These are phyloP conservation scores for Calonectria pauciramosa DNA, from an alignment of 2,329 filamentous ascomycete genomes.

Conservation along the genomic window DNA sequence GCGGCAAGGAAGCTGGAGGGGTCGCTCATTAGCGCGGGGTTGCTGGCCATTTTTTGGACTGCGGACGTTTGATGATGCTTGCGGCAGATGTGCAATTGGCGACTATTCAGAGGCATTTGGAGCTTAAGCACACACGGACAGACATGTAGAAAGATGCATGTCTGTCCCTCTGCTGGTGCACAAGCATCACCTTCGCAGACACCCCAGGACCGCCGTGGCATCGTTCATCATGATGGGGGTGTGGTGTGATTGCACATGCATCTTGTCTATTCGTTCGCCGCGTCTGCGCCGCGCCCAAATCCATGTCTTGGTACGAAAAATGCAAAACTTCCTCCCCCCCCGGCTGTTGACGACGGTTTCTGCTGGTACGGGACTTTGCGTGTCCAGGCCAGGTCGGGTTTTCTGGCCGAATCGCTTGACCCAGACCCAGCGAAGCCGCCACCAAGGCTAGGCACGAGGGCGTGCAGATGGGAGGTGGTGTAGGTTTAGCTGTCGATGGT, in stretches of 20 bases:
- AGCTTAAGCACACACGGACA: not conserved
- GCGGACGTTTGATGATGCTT: not conserved
- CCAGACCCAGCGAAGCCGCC: not conserved
- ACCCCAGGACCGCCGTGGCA: not conserved
- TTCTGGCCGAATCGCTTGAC: not conserved
- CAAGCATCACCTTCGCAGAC: not conserved
- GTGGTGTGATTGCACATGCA: constrained; percentile 21
- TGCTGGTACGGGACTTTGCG: not conserved
- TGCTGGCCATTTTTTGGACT: not conserved
- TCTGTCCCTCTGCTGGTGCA: not conserved
- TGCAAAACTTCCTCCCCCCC: not conserved
- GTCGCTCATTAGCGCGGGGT: constrained; percentile 22
- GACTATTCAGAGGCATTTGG: not conserved
- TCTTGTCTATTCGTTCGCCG: not conserved
- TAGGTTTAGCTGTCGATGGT: not conserved
- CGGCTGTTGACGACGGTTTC: not conserved
- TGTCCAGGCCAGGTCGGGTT: not conserved
- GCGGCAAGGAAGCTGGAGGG: constrained; percentile 20
- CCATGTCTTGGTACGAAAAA: constrained; percentile 12
- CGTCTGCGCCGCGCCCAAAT: not conserved
- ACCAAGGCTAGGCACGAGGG: not conserved
- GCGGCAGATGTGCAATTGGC: not conserved
- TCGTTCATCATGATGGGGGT: constrained; percentile 7
- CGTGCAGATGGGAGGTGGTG: not conserved
- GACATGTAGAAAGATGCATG: not conserved